Conservation (phyloP, 768 basidiomycete genomes). For the Dacryopinax primogenitus region DNA sequence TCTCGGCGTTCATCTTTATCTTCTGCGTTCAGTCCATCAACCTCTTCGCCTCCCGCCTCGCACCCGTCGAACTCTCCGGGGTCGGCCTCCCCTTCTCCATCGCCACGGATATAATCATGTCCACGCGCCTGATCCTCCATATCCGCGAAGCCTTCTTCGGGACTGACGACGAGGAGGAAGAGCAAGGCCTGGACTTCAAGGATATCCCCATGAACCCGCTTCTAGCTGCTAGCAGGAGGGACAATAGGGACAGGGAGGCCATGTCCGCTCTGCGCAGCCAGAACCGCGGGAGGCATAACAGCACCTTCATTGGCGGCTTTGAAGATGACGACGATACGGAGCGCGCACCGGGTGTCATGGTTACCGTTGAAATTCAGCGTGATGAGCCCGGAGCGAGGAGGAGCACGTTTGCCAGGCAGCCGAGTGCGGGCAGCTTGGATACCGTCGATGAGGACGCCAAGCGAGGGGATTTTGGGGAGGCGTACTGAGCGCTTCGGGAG, state of each 20-base stretch:
- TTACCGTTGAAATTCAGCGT: conserved; percentile 1
- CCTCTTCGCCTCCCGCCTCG: conserved; percentile 4
- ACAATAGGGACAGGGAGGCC: neutral
- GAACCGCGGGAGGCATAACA: neutral
- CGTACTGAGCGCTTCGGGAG: neutral
- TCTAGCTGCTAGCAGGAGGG: neutral
- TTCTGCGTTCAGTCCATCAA: conserved; percentile 1
- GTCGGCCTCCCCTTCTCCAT: conserved; percentile 6
- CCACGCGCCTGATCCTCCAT: neutral
- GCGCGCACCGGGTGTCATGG: conserved; percentile 1
- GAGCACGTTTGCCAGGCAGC: conserved; percentile 4
- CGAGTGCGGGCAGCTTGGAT: neutral
- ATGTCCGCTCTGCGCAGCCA: neutral
- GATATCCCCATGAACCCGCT: conserved; percentile 7
- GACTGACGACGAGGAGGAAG: neutral
- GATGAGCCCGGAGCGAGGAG: neutral
- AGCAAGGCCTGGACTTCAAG: neutral
- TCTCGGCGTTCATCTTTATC: conserved; percentile 5
- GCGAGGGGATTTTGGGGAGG: neutral
- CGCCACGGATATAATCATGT: conserved; percentile 5
- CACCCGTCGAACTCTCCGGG: conserved; percentile 4
- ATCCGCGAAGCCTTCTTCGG: conserved; percentile 6
- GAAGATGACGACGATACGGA: neutral
- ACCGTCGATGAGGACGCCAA: neutral
- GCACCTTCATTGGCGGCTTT: neutral